These are phyloP conservation scores for Casaregolazyma lundiana DNA, from an alignment of 1,139 yeast species.

Conservation along the genomic window DNA sequence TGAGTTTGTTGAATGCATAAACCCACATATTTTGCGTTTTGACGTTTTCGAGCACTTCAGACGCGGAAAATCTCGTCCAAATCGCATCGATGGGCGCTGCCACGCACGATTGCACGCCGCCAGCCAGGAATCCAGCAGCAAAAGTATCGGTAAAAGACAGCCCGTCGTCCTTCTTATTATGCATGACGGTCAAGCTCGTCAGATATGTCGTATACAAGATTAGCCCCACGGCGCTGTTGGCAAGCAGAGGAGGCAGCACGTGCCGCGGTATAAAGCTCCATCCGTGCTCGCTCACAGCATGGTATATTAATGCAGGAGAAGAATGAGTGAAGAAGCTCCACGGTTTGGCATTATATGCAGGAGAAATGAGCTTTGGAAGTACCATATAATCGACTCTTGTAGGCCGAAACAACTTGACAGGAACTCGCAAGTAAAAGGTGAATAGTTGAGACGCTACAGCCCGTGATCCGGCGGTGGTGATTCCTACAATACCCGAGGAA, in stretches of 20 bases:
- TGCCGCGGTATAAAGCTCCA: constrained; percentile 85
- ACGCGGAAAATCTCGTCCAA: constrained; percentile 71
- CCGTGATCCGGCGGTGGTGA: constrained; percentile 76
- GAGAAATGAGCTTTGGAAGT: constrained; percentile 35
- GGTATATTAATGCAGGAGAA: constrained; percentile 55
- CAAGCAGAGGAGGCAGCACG: constrained; percentile 75
- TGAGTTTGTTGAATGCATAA: constrained; percentile 64
- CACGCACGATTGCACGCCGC: constrained; percentile 79
- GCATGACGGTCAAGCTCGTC: constrained; percentile 31
- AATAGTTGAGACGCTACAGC: constrained; percentile 79
- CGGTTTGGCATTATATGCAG: constrained; percentile 42
- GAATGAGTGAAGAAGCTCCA: constrained; percentile 73
- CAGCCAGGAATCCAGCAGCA: constrained; percentile 81
- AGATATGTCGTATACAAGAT: constrained; percentile 80
- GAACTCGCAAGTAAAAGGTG: constrained; percentile 71
- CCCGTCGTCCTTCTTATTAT: constrained; percentile 14
- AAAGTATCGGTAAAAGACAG: constrained; percentile 48
- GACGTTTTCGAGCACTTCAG: constrained; percentile 62
- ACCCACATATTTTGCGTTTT: constrained; percentile 70
- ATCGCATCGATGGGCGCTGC: constrained; percentile 95
- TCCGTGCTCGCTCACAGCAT: constrained; percentile 72
- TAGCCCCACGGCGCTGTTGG: constrained; percentile 83
- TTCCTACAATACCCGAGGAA: constrained; percentile 41
- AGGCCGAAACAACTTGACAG: constrained; percentile 80
- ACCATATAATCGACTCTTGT: constrained; percentile 77